These are phyloP conservation scores for Herpotrichia juniperi DNA, from an alignment of 2,329 filamentous ascomycete species.

Conservation along the genomic window DNA sequence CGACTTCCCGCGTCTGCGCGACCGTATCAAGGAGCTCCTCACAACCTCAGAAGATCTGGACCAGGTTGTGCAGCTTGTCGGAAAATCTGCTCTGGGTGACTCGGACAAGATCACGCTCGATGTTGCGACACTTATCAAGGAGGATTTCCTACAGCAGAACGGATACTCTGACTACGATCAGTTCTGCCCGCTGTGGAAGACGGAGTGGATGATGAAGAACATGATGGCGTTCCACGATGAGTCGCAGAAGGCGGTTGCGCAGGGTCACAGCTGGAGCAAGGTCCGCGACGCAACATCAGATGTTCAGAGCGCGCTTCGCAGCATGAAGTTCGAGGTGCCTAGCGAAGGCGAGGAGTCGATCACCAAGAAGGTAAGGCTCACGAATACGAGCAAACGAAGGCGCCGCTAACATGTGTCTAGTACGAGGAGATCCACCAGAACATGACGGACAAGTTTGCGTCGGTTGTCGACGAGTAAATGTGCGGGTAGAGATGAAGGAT, in stretches of 20 bases:
- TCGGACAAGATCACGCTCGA: constrained; percentile 98
- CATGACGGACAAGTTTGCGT: constrained; percentile 97
- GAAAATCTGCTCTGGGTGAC: constrained; percentile 95
- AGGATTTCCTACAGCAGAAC: constrained; percentile 99
- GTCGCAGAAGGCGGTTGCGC: constrained; percentile 89
- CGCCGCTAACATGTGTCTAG: constrained; percentile 58
- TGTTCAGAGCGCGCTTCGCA: constrained; percentile 81
- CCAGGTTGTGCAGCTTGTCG: constrained; percentile 97
- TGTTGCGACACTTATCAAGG: constrained; percentile 89
- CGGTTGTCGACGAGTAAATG: constrained; percentile 88
- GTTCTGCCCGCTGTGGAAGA: constrained; percentile 99
- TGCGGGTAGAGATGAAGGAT: background rate
- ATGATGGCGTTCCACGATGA: constrained; percentile 99
- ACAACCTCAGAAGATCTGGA: constrained; percentile 96
- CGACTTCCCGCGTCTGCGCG: constrained; percentile 90
- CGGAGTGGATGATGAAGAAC: constrained; percentile 99
- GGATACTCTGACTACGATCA: constrained; percentile 99
- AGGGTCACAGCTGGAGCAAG: constrained; percentile 91
- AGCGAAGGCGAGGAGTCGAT: constrained; percentile 81
- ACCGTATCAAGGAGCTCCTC: constrained; percentile 91
- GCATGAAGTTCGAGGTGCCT: constrained; percentile 96
- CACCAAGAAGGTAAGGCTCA: constrained; percentile 74
- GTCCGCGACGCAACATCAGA: constrained; percentile 89
- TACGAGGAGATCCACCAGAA: constrained; percentile 90
- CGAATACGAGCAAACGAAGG: constrained; percentile 2